These are phyloP conservation scores for Seiridium cupressi DNA, from an alignment of 2,329 filamentous ascomycete genomes.

Conservation along the genomic window DNA sequence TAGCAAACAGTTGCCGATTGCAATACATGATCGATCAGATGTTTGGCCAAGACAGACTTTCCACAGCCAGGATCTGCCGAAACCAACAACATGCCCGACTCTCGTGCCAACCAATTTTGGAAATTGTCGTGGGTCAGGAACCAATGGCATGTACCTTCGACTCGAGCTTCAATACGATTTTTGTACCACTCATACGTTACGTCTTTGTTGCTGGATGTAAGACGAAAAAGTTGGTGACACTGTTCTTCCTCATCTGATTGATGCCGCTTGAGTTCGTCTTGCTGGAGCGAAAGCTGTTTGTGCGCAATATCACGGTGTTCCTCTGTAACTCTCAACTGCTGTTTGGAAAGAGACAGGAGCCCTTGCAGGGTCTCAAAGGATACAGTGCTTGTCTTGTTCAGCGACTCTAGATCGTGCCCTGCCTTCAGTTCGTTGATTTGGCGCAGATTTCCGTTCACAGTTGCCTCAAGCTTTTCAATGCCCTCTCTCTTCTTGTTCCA, in stretches of 20 bases:
- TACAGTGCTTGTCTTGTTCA: background rate
- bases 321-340: background rate
- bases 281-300: background rate
- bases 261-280: background rate
- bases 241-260: background rate
- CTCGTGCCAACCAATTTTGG: slow-evolving; percentile 23
- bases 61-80: slow-evolving; percentile 38
- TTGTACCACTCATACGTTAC: slow-evolving; percentile 30
- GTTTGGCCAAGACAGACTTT: slow-evolving; percentile 35
- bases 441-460: background rate
- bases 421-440: background rate
- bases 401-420: background rate
- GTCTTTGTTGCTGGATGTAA: slow-evolving; percentile 2
- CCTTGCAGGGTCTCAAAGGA: background rate
- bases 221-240: background rate
- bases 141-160: slow-evolving; percentile 30
- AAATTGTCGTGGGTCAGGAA: slow-evolving; percentile 28
- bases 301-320: background rate
- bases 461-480: background rate
- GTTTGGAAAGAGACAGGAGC: background rate
- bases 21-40: slow-evolving; percentile 27
- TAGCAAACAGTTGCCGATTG: slow-evolving; percentile 30
- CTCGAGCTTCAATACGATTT: slow-evolving; percentile 18
- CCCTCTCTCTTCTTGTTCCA: background rate
- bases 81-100: slow-evolving; percentile 29